These are phyloP conservation scores for Tritrichomonas foetus DNA, from an alignment of 208 protist genomes.

Conservation along the genomic window DNA sequence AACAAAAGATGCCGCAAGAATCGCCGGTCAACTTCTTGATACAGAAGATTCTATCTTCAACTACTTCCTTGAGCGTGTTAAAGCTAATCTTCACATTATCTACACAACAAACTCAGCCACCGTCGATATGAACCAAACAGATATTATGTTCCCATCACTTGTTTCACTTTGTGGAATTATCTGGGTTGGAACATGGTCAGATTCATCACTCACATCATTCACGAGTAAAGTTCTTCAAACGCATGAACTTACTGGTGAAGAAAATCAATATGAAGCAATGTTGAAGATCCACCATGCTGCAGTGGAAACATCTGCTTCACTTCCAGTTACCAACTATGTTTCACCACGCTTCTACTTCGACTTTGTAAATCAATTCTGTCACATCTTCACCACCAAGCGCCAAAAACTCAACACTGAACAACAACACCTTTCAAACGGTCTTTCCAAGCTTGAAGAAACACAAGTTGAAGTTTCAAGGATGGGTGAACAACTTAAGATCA, in stretches of 20 bases:
- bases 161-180: constrained; percentile 99
- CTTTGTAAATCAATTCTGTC: constrained; percentile 83
- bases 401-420: constrained; percentile 76
- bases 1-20: not conserved
- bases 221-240: not conserved
- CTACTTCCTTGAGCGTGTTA: constrained; percentile 85
- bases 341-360: constrained; percentile 82
- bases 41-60: constrained; percentile 57
- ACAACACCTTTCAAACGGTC: constrained; percentile 31
- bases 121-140: constrained; percentile 81
- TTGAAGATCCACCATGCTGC: not conserved
- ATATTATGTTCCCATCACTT: constrained; percentile 90
- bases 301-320: not conserved
- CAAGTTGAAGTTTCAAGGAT: constrained; percentile 61
- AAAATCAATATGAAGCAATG: not conserved
- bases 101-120: constrained; percentile 98
- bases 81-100: constrained; percentile 93
- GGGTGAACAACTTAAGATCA: constrained; percentile 55
- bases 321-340: constrained; percentile 1
- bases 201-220: not conserved
- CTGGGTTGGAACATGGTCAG: constrained; percentile 78
- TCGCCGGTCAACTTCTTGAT: not conserved
- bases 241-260: not conserved
- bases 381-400: constrained; percentile 81
- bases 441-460: constrained; percentile 54